Evolutionary conservation across 1,139 yeast species (phyloP), one percentile per base, ranked within the genome.

Genomic region (Blastobotrys proliferans): DNA sequence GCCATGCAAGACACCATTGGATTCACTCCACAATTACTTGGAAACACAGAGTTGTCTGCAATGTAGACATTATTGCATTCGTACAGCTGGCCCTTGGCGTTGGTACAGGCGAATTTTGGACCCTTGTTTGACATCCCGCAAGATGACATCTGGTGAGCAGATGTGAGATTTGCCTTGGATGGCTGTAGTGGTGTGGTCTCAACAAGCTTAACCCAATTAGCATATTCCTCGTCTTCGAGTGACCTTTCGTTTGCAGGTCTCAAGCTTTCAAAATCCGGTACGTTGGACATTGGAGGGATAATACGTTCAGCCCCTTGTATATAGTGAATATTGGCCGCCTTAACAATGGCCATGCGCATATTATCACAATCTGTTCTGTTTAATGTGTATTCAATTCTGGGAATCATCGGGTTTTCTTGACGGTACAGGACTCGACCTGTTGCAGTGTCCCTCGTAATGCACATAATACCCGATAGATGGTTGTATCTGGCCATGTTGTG

Each of bases 61-160:
- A 78, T 73, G 51, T 68, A 74, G 32, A 78, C 67, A 52, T 77
- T 75, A 33, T 65, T 59, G 54, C 79, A 73, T 51, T 78, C 83
- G 55, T 63, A 74, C 29, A 77, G 67, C 43, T 69, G 69, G 9
- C 82, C 83, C 20, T 61, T 64, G 22, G 55, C 57, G 49, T 75
- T 78, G 42, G 73, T 69, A 4, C 80, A 81, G 4, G 79, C 78
- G n/a, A n/a, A n/a, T n/a, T n/a, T n/a, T 4, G 81, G 81, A 5
- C 79, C 77, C 46, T 68, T 55, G 10, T 52, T 48, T 6, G 81
- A 74, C 66, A 77, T 76, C 47, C 82, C 68, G 56, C 82, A 76
- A 2, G 74, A 57, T 43, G 77, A 68, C 82, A 78, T 77, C 58
- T 78, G 83, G 58, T 78, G 83, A 6, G 83, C 83, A 3, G 75